Evolutionary conservation across 768 basidiomycete genomes (phyloP).

Genomic region (Russula lepida): DNA sequence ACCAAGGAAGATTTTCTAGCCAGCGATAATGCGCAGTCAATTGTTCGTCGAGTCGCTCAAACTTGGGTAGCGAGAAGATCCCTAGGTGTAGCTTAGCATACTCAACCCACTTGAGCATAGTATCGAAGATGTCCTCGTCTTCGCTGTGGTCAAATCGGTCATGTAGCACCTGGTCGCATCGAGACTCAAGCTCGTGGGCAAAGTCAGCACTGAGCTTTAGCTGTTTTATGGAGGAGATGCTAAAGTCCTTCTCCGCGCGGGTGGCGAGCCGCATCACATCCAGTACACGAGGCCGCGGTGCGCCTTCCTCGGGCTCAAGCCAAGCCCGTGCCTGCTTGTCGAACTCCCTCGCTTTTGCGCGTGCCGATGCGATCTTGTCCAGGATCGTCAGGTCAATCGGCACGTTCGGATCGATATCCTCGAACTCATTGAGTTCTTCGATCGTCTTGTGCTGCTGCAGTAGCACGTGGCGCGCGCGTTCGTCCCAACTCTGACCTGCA

Average conservation of each 20-base stretch:
- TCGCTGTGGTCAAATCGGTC: constrained; percentile 49
- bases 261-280: constrained; percentile 63
- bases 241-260: constrained; percentile 71
- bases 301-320: constrained; percentile 49
- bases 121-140: constrained; percentile 58
- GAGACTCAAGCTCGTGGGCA: constrained; percentile 67
- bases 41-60: constrained; percentile 64
- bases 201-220: constrained; percentile 65
- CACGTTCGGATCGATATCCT: constrained; percentile 51
- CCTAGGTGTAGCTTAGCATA: constrained; percentile 64
- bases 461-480: constrained; percentile 55
- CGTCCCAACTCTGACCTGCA: constrained; percentile 73
- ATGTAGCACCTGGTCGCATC: constrained; percentile 66
- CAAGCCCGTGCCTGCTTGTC: constrained; percentile 72
- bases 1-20: constrained; percentile 75
- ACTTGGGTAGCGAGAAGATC: constrained; percentile 65
- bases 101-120: constrained; percentile 63
- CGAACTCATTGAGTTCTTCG: constrained; percentile 67
- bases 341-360: constrained; percentile 65
- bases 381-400: constrained; percentile 64
- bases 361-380: constrained; percentile 54
- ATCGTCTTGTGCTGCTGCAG: constrained; percentile 66
- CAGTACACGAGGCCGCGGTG: constrained; percentile 50
- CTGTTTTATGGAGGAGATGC: constrained; percentile 54
- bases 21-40: constrained; percentile 59